Evolutionary conservation across 1,284 basidiomycete species (phyloP).

Genomic region (Tilletia indica): DNA sequence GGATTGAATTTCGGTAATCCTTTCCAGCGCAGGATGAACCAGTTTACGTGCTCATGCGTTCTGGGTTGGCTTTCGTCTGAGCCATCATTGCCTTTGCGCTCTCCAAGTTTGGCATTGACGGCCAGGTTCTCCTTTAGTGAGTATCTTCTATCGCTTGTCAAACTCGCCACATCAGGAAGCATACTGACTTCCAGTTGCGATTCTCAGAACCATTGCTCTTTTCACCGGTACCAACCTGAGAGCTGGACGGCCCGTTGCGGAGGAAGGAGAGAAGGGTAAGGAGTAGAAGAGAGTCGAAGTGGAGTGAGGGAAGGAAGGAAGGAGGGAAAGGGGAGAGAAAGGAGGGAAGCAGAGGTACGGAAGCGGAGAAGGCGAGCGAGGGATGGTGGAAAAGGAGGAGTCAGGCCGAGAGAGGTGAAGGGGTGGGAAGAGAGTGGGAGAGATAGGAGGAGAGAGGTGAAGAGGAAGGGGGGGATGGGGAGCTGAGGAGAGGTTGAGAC

Average conservation of each 20-base stretch:
- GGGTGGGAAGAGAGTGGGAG: not conserved
- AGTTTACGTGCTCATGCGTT: conserved; percentile 65
- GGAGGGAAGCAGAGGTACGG: not conserved
- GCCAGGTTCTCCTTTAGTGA: conserved; percentile 60
- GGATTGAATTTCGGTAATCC: conserved; percentile 63
- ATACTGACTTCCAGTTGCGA: not conserved
- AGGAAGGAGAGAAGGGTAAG: too few species aligned
- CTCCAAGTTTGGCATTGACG: conserved; percentile 55
- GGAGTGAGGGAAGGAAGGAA: too few species aligned
- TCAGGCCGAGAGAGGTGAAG: not conserved
- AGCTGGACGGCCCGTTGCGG: conserved; percentile 52
- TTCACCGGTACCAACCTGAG: conserved; percentile 53
- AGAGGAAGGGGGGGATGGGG: not conserved
- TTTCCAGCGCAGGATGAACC: conserved; percentile 66
- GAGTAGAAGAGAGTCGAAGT: too few species aligned
- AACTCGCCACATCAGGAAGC: not conserved
- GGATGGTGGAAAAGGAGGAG: too few species aligned
- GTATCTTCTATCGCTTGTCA: conserved; percentile 52
- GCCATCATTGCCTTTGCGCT: conserved; percentile 62
- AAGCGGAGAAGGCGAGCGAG: too few species aligned
- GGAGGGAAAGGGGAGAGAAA: too few species aligned
- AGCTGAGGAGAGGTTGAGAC: not conserved
- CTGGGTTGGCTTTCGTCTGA: conserved; percentile 63
- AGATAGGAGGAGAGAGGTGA: not conserved
- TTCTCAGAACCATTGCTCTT: conserved; percentile 38